Evolutionary conservation across 768 basidiomycete species (phyloP), one percentile per base, ranked within the genome.

Genomic region (Fibroporia radiculosa): DNA sequence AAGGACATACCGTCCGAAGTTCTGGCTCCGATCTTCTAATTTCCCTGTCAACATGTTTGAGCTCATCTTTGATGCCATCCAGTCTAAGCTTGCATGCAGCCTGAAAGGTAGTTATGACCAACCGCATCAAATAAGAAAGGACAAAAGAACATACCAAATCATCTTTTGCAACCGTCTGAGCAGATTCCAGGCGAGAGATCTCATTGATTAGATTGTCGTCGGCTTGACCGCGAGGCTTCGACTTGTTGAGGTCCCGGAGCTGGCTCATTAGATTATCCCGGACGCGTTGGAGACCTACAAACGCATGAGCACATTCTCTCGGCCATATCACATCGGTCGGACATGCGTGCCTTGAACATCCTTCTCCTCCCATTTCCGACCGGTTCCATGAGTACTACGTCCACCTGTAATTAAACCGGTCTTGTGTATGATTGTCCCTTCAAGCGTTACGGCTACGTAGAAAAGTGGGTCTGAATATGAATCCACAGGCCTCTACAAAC

Each of bases 381-480:
- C 75, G n/a, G 64, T 80, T 36, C 70, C 74, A 49, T 84, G 82
- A 0, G 83, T 75, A 54, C 90, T 89, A 38, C 80, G 73, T 22
- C 96, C 96, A 67, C 96, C 96, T 26, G 96, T 99, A 59, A 99
- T 98, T 37, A 95, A 67, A 49, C 96, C 96, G 53, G 90, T 93
- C 69, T 93, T 93, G 64, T 99, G 96, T 37, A 99, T 97, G 48
- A 99, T 71, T 2, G 93, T 98, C 1, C 96, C 96, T 34, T 98
- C 93, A 33, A 99, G 69, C 0, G 96, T 96, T 18, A 99, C 96
- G 48, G 93, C 96, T 93, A 46, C 42, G 27, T 4, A 35, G 10
- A 35, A 18, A 4, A 42, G 24, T 35, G 2, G 11, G 16, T 27
- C 44, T 27, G 40, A 14, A 3, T 25, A 32, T 11, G 20, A 40